Conservation (phyloP, 1,139 yeast genomes). For the Pichia sp. region DNA sequence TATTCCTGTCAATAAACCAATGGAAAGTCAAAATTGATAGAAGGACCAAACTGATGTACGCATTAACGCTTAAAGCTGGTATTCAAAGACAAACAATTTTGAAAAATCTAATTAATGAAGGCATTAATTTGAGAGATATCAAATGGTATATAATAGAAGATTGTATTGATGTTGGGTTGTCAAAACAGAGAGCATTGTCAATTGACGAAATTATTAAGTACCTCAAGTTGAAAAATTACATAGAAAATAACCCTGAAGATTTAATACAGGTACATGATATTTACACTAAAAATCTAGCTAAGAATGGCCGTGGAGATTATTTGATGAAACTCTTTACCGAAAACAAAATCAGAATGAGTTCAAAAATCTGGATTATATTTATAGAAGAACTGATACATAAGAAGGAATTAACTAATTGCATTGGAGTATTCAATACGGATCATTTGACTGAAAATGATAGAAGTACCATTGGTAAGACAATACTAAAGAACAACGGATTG, state of each 20-base stretch:
- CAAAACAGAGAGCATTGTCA: not conserved
- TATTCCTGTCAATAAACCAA: constrained; percentile 1
- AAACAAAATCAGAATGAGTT: too few species aligned
- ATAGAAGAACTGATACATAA: too few species aligned
- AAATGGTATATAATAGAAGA: constrained; percentile 6
- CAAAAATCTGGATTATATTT: too few species aligned
- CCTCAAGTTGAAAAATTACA: not conserved
- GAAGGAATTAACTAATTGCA: too few species aligned
- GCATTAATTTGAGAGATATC: constrained; percentile 1
- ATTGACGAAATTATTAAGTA: not conserved
- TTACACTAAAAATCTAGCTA: not conserved
- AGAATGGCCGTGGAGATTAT: too few species aligned
- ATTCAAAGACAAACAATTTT: constrained; percentile 2
- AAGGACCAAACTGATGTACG: constrained; percentile 4
- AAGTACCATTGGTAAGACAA: too few species aligned
- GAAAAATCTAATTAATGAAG: constrained; percentile 7
- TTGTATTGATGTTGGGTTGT: not conserved
- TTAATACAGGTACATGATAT: not conserved
- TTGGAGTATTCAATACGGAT: too few species aligned
- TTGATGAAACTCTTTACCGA: too few species aligned
- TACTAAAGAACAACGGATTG: too few species aligned
- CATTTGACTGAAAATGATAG: too few species aligned
- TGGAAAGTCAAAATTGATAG: constrained; percentile 7
- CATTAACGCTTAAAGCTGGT: not conserved
- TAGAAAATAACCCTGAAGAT: not conserved